Conservation (phyloP, 2,329 filamentous ascomycete species). For the Colletotrichum simmondsii region DNA sequence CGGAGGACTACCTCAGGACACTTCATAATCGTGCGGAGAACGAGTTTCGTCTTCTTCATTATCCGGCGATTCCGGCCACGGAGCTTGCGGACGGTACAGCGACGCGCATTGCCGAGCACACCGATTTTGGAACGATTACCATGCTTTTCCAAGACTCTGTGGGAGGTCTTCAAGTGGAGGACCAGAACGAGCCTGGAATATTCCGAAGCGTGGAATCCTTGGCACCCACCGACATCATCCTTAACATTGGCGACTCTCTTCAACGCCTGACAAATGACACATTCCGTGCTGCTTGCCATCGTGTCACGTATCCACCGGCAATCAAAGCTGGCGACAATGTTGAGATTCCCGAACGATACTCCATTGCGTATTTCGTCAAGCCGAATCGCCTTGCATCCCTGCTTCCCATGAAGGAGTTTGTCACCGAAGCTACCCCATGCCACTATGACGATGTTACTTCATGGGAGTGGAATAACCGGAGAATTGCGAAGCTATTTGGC, state of each 20-base stretch:
- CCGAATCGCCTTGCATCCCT: conserved; percentile 44
- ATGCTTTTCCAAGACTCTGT: conserved; percentile 44
- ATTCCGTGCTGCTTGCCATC: conserved; percentile 47
- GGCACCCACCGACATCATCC: conserved; percentile 44
- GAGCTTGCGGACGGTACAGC: conserved; percentile 43
- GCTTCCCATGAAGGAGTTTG: conserved; percentile 43
- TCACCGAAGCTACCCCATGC: conserved; percentile 38
- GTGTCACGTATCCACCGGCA: conserved; percentile 42
- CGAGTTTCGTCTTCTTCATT: conserved; percentile 35
- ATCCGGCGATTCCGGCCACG: conserved; percentile 47
- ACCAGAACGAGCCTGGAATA: conserved; percentile 38
- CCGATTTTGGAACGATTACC: conserved; percentile 47
- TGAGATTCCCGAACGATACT: conserved; percentile 42
- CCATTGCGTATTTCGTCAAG: conserved; percentile 42
- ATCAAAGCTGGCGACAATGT: conserved; percentile 37
- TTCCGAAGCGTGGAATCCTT: conserved; percentile 40
- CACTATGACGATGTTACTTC: conserved; percentile 46
- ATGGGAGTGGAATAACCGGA: conserved; percentile 43
- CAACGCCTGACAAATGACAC: conserved; percentile 50
- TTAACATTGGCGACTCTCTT: conserved; percentile 53
- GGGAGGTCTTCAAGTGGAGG: conserved; percentile 43
- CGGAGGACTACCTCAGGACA: conserved; percentile 32
- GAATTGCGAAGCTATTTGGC: conserved; percentile 38
- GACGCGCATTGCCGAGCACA: conserved; percentile 44
- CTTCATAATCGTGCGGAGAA: conserved; percentile 31